Conservation (phyloP, 1,284 basidiomycete species). For the Cronartium ribicola region DNA sequence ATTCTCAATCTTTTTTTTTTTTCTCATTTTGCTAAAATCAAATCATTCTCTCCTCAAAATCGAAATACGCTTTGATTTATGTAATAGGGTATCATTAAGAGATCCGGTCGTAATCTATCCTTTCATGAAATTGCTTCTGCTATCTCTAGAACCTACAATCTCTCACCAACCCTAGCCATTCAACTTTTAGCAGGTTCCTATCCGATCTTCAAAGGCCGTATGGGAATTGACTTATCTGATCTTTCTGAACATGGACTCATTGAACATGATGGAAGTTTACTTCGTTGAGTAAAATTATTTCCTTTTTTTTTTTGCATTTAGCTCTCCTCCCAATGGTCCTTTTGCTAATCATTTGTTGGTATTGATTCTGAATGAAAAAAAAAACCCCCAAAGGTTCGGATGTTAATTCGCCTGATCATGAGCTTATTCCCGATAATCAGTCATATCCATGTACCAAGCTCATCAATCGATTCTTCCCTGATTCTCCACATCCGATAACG, state of each 20-base stretch:
- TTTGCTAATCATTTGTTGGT: neutral
- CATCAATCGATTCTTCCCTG: slow-evolving; percentile 25
- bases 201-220: slow-evolving; percentile 37
- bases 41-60: neutral
- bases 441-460: slow-evolving; percentile 12
- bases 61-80: too few species aligned
- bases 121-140: slow-evolving; percentile 34
- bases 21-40: neutral
- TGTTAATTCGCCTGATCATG: slow-evolving; percentile 1
- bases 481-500: neutral
- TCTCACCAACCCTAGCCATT: slow-evolving; percentile 43
- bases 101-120: slow-evolving; percentile 43
- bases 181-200: slow-evolving; percentile 43
- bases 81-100: slow-evolving; percentile 37
- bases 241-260: slow-evolving; percentile 33
- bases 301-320: neutral
- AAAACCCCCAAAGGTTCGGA: slow-evolving; percentile 18
- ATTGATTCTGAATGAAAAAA: too few species aligned
- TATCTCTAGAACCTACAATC: slow-evolving; percentile 43
- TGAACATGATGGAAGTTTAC: slow-evolving; percentile 36
- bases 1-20: too few species aligned
- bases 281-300: slow-evolving; percentile 11
- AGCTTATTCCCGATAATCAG: slow-evolving; percentile 10
- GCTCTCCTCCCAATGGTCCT: neutral
- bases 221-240: slow-evolving; percentile 7